These are phyloP conservation scores for Cyclaneusma minus DNA, from an alignment of 2,329 filamentous ascomycete genomes.

Conservation along the genomic window DNA sequence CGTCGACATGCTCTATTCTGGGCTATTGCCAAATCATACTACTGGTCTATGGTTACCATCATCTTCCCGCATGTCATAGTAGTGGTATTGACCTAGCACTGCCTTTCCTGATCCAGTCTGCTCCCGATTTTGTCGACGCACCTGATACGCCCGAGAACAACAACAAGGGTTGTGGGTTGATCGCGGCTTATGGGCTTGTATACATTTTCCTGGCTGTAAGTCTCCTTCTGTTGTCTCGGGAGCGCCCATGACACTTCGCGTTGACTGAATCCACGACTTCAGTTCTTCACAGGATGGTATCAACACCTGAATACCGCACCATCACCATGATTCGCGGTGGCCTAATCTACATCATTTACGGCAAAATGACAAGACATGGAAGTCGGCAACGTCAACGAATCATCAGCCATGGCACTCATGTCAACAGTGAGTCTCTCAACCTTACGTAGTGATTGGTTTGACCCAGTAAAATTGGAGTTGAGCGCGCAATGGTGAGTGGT, in stretches of 20 bases:
- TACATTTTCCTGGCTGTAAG: constrained; percentile 26
- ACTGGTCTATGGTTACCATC: constrained; percentile 16
- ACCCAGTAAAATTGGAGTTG: no score
- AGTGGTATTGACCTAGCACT: constrained; percentile 27
- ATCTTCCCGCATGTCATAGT: constrained; percentile 23
- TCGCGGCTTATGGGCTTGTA: constrained; percentile 24
- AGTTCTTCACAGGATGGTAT: constrained; percentile 17
- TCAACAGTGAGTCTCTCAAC: no score
- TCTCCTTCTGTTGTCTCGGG: not conserved
- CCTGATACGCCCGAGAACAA: constrained; percentile 12
- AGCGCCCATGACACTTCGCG: not conserved
- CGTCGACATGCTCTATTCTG: constrained; percentile 2
- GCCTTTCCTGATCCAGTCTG: constrained; percentile 26
- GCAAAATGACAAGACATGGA: constrained; percentile 14
- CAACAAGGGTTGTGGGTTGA: constrained; percentile 22
- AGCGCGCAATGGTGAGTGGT: no score
- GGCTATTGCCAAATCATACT: constrained; percentile 12
- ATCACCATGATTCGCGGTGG: constrained; percentile 21
- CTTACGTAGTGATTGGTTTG: no score
- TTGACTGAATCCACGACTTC: not conserved
- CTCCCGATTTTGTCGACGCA: constrained; percentile 18
- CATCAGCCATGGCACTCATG: constrained; percentile 16
- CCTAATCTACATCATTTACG: constrained; percentile 13
- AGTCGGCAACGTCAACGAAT: constrained; percentile 12
- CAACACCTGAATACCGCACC: constrained; percentile 21